Conservation (phyloP, 1,139 yeast genomes). For the Debaryomyces udenii region DNA sequence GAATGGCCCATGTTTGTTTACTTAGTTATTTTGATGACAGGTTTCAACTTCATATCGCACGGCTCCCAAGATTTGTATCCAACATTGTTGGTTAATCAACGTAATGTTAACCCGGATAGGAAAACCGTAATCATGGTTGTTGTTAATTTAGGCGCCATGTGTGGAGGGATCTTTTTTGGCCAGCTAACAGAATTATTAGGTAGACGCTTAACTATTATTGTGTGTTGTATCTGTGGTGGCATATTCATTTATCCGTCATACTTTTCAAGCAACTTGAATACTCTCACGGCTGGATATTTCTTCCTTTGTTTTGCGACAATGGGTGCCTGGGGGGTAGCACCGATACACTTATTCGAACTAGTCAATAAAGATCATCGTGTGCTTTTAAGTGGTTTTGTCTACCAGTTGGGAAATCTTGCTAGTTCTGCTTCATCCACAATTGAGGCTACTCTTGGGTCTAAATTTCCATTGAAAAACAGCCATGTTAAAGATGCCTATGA, state of each 20-base stretch:
- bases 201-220: conserved; percentile 46
- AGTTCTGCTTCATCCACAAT: conserved; percentile 42
- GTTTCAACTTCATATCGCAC: conserved; percentile 56
- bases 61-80: conserved; percentile 60
- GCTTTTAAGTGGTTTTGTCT: conserved; percentile 40
- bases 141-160: conserved; percentile 52
- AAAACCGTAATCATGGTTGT: conserved; percentile 50
- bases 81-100: conserved; percentile 47
- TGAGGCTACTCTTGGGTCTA: conserved; percentile 36
- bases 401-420: conserved; percentile 44
- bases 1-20: conserved; percentile 50
- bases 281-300: conserved; percentile 34
- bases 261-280: conserved; percentile 24
- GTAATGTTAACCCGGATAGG: conserved; percentile 33
- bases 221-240: conserved; percentile 33
- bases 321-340: conserved; percentile 45
- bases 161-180: conserved; percentile 53
- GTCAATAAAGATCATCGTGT: conserved; percentile 40
- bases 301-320: conserved; percentile 32
- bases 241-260: conserved; percentile 36
- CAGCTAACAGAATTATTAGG: conserved; percentile 49
- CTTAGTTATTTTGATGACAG: conserved; percentile 49
- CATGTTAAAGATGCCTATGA: conserved; percentile 25
- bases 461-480: conserved; percentile 32
- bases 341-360: conserved; percentile 39